phyloP scores from a whole-genome alignment of 2,329 filamentous ascomycete species.

The Balansia obtecta region DNA sequence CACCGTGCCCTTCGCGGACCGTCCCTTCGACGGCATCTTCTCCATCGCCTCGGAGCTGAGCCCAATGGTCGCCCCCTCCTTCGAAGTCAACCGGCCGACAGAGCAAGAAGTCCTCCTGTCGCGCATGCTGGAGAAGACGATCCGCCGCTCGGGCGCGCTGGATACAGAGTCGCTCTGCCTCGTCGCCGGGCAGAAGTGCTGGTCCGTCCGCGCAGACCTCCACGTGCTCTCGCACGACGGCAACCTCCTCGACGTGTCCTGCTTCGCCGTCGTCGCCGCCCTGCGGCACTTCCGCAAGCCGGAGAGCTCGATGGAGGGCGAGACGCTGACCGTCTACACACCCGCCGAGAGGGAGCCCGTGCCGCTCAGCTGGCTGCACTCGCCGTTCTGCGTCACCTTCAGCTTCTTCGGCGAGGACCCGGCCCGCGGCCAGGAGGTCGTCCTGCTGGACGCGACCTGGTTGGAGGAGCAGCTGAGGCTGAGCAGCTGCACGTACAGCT shows the following conservation, averaged over 20 bases:
- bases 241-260: slow-evolving; percentile 75
- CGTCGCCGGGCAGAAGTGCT: slow-evolving; percentile 80
- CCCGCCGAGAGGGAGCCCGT: slow-evolving; percentile 80
- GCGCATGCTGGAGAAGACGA: slow-evolving; percentile 82
- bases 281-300: slow-evolving; percentile 85
- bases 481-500: slow-evolving; percentile 65
- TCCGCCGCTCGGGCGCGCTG: slow-evolving; percentile 81
- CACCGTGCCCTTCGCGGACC: slow-evolving; percentile 70
- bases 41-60: slow-evolving; percentile 84
- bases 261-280: slow-evolving; percentile 76
- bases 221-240: slow-evolving; percentile 89
- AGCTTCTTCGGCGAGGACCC: slow-evolving; percentile 61
- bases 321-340: slow-evolving; percentile 73
- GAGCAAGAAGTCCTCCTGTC: slow-evolving; percentile 79
- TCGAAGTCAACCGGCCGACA: slow-evolving; percentile 73
- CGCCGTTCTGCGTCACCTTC: slow-evolving; percentile 84
- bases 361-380: slow-evolving; percentile 79
- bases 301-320: slow-evolving; percentile 77
- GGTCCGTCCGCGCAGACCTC: slow-evolving; percentile 80
- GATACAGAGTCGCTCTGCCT: slow-evolving; percentile 95
- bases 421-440: slow-evolving; percentile 36
- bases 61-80: slow-evolving; percentile 82
- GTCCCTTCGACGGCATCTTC: slow-evolving; percentile 92
- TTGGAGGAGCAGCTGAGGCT: slow-evolving; percentile 67
- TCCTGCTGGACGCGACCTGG: slow-evolving; percentile 59